phyloP scores from a whole-genome alignment of 345 rosid species.

The Salix arbutifolia region DNA sequence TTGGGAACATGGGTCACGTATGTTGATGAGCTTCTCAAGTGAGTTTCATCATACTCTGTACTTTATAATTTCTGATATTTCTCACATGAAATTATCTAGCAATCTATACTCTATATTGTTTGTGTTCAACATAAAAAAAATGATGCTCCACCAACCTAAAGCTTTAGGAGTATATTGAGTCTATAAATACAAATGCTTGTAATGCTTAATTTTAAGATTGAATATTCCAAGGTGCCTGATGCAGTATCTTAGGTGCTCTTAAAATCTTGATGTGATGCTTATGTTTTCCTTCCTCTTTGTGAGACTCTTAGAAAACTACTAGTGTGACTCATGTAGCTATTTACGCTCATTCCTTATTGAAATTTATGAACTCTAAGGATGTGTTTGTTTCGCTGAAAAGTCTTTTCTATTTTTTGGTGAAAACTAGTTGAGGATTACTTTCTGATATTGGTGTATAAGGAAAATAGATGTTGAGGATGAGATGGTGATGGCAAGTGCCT shows the following conservation, averaged over 20 bases:
- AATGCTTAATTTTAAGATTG: neutral
- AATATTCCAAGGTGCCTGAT: neutral
- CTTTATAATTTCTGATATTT: neutral
- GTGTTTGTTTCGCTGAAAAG: neutral
- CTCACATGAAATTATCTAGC: neutral
- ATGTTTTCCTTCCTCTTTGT: neutral
- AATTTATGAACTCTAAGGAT: neutral
- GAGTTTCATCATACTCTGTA: conserved; percentile 25
- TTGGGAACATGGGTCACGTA: conserved; percentile 73
- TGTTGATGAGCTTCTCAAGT: conserved; percentile 86
- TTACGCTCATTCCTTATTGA: neutral
- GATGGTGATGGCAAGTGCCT: neutral
- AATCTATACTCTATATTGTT: neutral
- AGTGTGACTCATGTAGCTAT: neutral
- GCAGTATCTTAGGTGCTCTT: neutral
- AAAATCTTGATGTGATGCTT: neutral
- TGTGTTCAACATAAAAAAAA: neutral
- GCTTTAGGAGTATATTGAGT: neutral
- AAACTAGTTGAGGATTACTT: neutral
- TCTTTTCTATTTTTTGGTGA: neutral
- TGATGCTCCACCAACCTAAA: neutral
- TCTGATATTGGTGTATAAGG: neutral
- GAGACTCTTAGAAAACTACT: neutral
- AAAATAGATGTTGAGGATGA: neutral
- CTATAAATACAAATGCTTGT: neutral